Percentiles rank a stretch among this genome's conserved stretches.
phyloP scores from a whole-genome alignment of 176 grass and related monocot genomes.

The Chloris gayana region DNA sequence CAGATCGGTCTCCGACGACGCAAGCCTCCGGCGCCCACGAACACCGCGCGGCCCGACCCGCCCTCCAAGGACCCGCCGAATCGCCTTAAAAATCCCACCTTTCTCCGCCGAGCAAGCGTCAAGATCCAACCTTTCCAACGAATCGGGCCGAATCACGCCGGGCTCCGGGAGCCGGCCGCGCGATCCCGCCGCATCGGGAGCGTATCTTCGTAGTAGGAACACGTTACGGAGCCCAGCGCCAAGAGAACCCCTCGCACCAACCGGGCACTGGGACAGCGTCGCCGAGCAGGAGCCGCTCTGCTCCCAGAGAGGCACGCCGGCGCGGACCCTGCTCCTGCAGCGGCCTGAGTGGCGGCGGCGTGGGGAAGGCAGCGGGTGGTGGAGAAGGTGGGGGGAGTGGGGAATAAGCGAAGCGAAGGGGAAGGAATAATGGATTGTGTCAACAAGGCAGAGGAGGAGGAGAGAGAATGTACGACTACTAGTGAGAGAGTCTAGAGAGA shows the following conservation, averaged over 20 bases:
- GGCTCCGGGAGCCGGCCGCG: neutral
- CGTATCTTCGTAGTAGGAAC: neutral
- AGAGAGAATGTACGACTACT: constrained; percentile 7
- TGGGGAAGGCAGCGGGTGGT: neutral
- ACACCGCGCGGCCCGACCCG: neutral
- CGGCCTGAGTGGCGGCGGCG: neutral
- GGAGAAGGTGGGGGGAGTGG: neutral
- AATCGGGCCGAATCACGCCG: constrained; percentile 37
- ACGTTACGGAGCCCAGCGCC: neutral
- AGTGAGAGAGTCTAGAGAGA: neutral
- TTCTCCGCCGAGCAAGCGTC: neutral
- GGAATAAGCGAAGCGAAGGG: constrained; percentile 44
- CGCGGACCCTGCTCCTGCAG: neutral
- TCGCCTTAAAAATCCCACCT: constrained; percentile 19
- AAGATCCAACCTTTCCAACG: neutral
- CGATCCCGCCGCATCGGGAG: constrained; percentile 29
- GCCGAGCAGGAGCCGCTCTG: neutral
- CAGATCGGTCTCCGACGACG: constrained; percentile 27
- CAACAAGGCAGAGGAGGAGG: neutral
- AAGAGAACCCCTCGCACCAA: neutral
- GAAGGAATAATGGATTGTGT: constrained; percentile 52
- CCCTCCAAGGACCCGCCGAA: neutral
- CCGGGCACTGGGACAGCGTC: neutral
- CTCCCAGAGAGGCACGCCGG: neutral
- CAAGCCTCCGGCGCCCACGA: neutral